Base-by-base conservation (phyloP, 257 asterid species). In the Buddleja alternifolia region DNA sequence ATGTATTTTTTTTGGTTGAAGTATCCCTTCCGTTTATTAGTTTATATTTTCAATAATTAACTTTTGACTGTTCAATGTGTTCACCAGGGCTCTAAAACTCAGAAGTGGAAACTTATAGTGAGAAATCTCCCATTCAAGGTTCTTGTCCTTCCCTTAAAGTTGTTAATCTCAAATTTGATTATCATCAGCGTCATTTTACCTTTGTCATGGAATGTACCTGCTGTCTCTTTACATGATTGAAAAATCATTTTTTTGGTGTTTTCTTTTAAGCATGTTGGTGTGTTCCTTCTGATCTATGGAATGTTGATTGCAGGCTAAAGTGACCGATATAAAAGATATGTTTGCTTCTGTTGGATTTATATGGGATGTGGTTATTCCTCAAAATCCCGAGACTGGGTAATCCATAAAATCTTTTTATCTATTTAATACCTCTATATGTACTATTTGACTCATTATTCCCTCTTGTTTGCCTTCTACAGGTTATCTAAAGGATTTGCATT, bases 71-170 rank as follows among this genome's bases (percentile, higher is more conserved):
- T 70, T 60, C 51, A 19, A 25, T 72, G 58, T 80, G 57, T 70
- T 70, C 70, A 67, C 70, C 88, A 94, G 99, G 99, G 99, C 63
- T 80, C 99, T 70, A 91, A 94, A 78, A 80, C 89, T 52, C 92
- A 87, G 78, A 91, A 87, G 76, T 91, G 97, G 97, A 91, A 94
- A 84, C 89, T 94, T 69, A 94, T 91, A 65, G 81, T 87, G 75
- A 83, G 97, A 80, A 94, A 94, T 84, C 90, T 94, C 67, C 99
- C 99, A 6, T 94, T 94, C 84, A 82, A 88, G 97, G 99, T 91
- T 66, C 54, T 23, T 66, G 34, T 57, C 59, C 75, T 60, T 75
- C 63, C 8, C 73, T 42, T 34, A 48, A 32, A 59, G 20, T 54
- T 66, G 68, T 21, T 24, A 11, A 24, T 60, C 50, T 76, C 44